Base-by-base conservation (phyloP, 345 rosid genomes). In the Boechera divaricarpa region DNA sequence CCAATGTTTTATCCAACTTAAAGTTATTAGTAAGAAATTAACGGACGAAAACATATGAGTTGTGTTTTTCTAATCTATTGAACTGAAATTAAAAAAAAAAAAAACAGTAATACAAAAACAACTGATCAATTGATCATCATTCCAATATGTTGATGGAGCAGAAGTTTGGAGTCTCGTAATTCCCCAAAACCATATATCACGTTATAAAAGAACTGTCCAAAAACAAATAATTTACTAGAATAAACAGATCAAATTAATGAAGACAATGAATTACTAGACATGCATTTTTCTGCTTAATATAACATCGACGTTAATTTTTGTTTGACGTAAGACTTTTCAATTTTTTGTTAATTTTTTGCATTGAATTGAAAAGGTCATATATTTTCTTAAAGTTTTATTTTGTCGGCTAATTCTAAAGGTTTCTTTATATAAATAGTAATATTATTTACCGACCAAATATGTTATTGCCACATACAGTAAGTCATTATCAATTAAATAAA, bases 401-500 rank as follows among this genome's bases (percentile, higher is more conserved):
- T 10, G 31, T 38, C n/a, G 16, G 65, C 9, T 60, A 16, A 16
- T 36, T 32, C 24, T 60, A 60, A 60, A 21, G 13, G 6, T 35
- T 33, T 10, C 7, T 16, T 18, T 18, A 59, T 36, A 36, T 10
- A 31, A 21, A 38, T 64, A 51, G 44, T 67, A 35, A 13, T 48
- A 63, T 55, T 5, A 58, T 28, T 48, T 64, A 66, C 62, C 67
- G 73, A 78, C 77, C 73, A 78, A 45, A 66, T 57, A 78, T 72
- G 55, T 61, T 6, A 60, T 24, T 72, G 52, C 68, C 81, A 78
- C 77, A 77, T 71, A 73, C 81, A 77, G 77, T 77, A 70, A 68
- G 67, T 60, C 63, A 76, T 31, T 42, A 24, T 60, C 75, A 42
- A 21, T 61, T 61, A 61, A 69, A 10, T 61, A 61, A 69, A 10